These are phyloP conservation scores for Glomus cerebriforme DNA, from an alignment of 192 early-diverging fungal species.

Conservation along the genomic window DNA sequence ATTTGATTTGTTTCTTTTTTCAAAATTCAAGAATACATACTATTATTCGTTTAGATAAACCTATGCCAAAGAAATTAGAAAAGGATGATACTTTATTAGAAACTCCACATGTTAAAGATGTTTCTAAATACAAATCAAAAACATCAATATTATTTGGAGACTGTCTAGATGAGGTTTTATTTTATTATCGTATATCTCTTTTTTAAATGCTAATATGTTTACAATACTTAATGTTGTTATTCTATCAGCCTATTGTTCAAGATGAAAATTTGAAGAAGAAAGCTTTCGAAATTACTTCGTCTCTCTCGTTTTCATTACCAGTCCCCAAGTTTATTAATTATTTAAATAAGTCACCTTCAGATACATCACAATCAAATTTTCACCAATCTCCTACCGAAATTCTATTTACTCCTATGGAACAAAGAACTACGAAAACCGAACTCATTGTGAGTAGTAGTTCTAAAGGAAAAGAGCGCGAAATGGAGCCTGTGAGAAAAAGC, in stretches of 20 bases:
- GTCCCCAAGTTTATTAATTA: neutral
- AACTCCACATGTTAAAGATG: neutral
- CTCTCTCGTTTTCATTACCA: neutral
- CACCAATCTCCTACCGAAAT: neutral
- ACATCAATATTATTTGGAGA: neutral
- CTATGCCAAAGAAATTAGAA: neutral
- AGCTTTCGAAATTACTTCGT: neutral
- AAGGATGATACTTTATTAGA: neutral
- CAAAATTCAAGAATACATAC: neutral
- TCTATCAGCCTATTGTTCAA: neutral
- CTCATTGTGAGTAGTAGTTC: neutral
- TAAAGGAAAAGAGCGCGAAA: neutral
- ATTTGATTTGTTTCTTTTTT: neutral
- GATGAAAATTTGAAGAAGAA: neutral
- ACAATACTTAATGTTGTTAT: neutral
- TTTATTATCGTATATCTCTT: neutral
- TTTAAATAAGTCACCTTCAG: neutral
- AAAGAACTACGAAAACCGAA: neutral
- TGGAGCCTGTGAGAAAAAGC: no score
- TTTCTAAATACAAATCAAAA: neutral
- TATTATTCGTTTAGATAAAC: neutral
- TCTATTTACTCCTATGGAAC: neutral
- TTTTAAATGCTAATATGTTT: neutral
- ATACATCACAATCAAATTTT: neutral
- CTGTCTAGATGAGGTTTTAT: neutral